Conservation (phyloP, 768 basidiomycete species). For the Hygrocybe punicea region DNA sequence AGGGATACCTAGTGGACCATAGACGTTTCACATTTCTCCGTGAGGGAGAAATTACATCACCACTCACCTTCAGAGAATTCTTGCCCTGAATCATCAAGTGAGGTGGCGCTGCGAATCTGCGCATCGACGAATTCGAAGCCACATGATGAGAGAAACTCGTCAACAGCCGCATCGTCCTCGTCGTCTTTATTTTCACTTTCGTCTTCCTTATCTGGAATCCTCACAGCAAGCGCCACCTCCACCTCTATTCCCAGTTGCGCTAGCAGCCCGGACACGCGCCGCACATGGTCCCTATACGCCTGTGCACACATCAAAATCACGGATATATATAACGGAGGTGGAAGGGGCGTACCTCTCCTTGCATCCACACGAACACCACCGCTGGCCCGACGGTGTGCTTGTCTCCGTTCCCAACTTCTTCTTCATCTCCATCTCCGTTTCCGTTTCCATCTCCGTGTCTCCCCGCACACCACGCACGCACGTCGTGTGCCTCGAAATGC, state of each 20-base stretch:
- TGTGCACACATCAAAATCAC: constrained; percentile 14
- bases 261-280: constrained; percentile 47
- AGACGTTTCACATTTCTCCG: not conserved
- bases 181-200: constrained; percentile 26
- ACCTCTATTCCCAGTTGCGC: constrained; percentile 52
- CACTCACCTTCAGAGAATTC: constrained; percentile 24
- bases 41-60: not conserved
- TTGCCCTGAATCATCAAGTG: constrained; percentile 5
- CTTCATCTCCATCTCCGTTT: not conserved
- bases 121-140: constrained; percentile 80
- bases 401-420: not conserved
- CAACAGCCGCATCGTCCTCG: constrained; percentile 55
- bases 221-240: constrained; percentile 71
- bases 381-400: constrained; percentile 44
- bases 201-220: constrained; percentile 34
- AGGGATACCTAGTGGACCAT: constrained; percentile 41
- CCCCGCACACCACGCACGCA: constrained; percentile 40
- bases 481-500: constrained; percentile 56
- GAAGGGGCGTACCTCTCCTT: constrained; percentile 54
- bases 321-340: constrained; percentile 9
- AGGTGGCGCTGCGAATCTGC: constrained; percentile 12
- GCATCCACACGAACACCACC: constrained; percentile 66
- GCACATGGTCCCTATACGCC: constrained; percentile 58
- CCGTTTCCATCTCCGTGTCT: not conserved
- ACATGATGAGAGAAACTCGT: constrained; percentile 61